Evolutionary conservation across 495 filamentous ascomycete genomes (phyloP), one percentile per base, ranked within the genome.

Genomic region (Oidiodendron maius): DNA sequence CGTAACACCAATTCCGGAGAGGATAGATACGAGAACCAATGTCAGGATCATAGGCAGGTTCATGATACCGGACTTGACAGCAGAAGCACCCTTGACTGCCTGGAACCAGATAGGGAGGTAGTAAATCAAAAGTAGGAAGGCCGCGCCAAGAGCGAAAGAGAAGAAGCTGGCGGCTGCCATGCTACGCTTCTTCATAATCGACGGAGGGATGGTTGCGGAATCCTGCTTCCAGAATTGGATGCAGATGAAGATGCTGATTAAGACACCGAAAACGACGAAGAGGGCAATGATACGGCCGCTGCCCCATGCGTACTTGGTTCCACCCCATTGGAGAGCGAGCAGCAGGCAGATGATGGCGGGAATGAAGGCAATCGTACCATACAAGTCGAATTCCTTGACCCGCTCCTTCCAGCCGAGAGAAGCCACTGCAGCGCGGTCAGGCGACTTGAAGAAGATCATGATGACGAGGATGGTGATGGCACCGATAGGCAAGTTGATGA

Each of bases 261-360:
- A 65, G 5, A 94, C 60, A 16, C 69, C 84, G 48, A 84, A 87
- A n/a, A 87, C 52, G 9, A 86, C 72, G 38, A 93, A 81, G 3
- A 93, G 70, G 1, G 74, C 72, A 44, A 91, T 86, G 51, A 91
- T 82, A 13, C 81, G 79, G 45, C 70, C 79, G 52, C 70, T 71
- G 37, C 52, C 56, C 89, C 89, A 95, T 0, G 64, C 53, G 52
- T 93, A 88, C 28, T 68, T 75, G 0, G 76, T 78, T 13, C 88
- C 89, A 35, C 88, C 89, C 90, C 90, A 96, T 61, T 94, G 87
- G n/a, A 96, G 70, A 0, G 90, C 90, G 0, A 96, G 69, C 12
- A 95, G 61, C 1, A 91, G 63, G 51, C 76, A 83, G 53, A 91
- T 71, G 26, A 95, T 77, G 12, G 72, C 75, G 9, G 88, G 61